These are phyloP conservation scores for Glycine latifolia DNA, from an alignment of 306 rosid species.

Conservation along the genomic window DNA sequence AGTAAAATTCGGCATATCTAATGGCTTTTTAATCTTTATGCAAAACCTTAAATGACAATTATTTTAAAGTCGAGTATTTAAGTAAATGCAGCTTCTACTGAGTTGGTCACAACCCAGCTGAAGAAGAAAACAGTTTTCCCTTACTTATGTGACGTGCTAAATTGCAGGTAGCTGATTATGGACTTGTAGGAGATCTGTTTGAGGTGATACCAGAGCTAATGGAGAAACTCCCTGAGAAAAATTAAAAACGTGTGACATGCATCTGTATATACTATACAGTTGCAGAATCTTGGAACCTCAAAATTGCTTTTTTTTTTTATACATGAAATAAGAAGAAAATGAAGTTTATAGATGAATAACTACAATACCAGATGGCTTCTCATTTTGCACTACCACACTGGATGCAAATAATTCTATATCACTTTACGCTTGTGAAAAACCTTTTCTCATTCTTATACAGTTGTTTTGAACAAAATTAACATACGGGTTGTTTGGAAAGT, in stretches of 20 bases:
- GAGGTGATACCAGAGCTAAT: constrained; percentile 84
- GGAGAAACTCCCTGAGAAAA: constrained; percentile 85
- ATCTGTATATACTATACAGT: constrained; percentile 16
- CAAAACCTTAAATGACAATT: background rate
- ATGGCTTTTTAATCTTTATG: too few species aligned
- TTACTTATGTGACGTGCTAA: constrained; percentile 21
- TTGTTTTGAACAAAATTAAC: too few species aligned
- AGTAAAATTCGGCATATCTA: background rate
- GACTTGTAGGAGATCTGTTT: constrained; percentile 90
- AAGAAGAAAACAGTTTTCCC: constrained; percentile 11
- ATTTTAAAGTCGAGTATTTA: background rate
- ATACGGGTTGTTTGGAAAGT: too few species aligned
- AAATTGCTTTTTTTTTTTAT: constrained; percentile 27
- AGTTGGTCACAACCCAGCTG: too few species aligned
- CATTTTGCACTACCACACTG: constrained; percentile 21
- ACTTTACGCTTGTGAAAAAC: background rate
- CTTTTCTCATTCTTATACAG: too few species aligned
- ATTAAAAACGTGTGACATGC: constrained; percentile 43
- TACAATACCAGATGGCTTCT: constrained; percentile 16
- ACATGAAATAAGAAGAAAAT: constrained; percentile 38
- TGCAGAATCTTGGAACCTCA: constrained; percentile 25
- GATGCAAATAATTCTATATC: background rate
- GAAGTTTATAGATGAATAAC: background rate
- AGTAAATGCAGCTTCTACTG: constrained; percentile 9
- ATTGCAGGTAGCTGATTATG: constrained; percentile 92